phyloP scores from a whole-genome alignment of 140 eudicot species.

The Stevia rebaudiana region DNA sequence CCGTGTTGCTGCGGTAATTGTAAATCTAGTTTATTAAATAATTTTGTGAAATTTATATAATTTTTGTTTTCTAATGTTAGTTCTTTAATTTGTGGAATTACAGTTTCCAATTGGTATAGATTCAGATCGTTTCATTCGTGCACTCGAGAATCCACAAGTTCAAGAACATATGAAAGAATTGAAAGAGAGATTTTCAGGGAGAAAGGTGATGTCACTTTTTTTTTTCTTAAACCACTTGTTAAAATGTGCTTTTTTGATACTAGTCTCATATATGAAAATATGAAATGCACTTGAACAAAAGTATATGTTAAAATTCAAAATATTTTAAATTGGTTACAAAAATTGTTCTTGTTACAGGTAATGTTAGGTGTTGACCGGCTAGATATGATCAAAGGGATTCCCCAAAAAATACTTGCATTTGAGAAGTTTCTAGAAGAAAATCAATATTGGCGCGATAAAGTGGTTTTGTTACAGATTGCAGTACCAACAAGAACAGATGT shows the following conservation, averaged over 20 bases:
- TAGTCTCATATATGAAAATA: background rate
- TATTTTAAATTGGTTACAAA: background rate
- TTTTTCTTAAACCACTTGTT: background rate
- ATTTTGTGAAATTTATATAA: background rate
- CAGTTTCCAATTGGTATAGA: constrained; percentile 98
- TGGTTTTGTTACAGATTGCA: constrained; percentile 91
- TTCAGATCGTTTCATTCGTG: constrained; percentile 85
- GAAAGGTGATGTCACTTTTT: constrained; percentile 51
- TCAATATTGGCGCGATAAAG: constrained; percentile 82
- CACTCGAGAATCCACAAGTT: constrained; percentile 73
- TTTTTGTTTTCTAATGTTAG: constrained; percentile 2
- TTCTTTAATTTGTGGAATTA: constrained; percentile 2
- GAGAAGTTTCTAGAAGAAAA: constrained; percentile 97
- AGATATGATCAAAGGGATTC: constrained; percentile 97
- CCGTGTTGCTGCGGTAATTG: constrained; percentile 90
- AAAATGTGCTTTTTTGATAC: background rate
- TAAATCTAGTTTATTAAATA: background rate
- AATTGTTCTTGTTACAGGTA: constrained; percentile 41
- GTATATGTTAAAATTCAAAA: background rate
- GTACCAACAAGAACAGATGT: constrained; percentile 99
- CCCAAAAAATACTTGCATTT: constrained; percentile 91
- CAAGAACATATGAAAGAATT: constrained; percentile 78
- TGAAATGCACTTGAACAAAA: background rate
- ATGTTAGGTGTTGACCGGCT: constrained; percentile 96
- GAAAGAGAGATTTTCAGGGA: constrained; percentile 75